Evolutionary conservation across 2,329 filamentous ascomycete species (phyloP).

Genomic region (Drechslerella coelobrocha): DNA sequence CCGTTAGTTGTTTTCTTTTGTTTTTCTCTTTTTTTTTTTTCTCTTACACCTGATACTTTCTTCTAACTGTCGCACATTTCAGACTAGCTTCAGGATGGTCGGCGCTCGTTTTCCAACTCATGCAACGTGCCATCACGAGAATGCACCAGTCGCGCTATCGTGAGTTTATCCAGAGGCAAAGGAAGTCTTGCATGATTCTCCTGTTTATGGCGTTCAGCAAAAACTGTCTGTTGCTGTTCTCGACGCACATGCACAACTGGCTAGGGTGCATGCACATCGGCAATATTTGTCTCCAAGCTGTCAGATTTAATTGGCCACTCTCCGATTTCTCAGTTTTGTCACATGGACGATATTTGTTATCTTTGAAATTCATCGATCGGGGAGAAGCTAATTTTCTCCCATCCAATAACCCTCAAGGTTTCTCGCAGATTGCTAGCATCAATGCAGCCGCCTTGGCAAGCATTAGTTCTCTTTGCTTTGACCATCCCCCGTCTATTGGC

Average conservation of each 20-base stretch:
- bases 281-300: slow-evolving; percentile 12
- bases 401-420: slow-evolving; percentile 14
- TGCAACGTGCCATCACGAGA: neutral
- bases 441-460: slow-evolving; percentile 45
- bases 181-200: neutral
- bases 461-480: slow-evolving; percentile 21
- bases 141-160: neutral
- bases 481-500: neutral
- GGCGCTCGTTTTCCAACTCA: no score
- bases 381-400: slow-evolving; percentile 10
- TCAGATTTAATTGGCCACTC: slow-evolving; percentile 30
- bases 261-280: slow-evolving; percentile 8
- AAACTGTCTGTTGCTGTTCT: no score
- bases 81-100: no score
- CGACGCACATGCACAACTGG: neutral
- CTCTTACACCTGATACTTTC: no score
- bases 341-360: slow-evolving; percentile 39
- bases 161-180: neutral
- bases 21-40: no score
- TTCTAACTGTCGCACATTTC: no score
- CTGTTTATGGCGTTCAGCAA: neutral
- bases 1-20: no score
- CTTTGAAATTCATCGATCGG: slow-evolving; percentile 6
- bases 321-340: slow-evolving; percentile 15
- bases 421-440: slow-evolving; percentile 14